A percentile compares a stretch with the other conserved stretches of the same genome.
These are phyloP conservation scores for Discostella stelligera DNA, from an alignment of 352 stramenopile species.

Conservation along the genomic window DNA sequence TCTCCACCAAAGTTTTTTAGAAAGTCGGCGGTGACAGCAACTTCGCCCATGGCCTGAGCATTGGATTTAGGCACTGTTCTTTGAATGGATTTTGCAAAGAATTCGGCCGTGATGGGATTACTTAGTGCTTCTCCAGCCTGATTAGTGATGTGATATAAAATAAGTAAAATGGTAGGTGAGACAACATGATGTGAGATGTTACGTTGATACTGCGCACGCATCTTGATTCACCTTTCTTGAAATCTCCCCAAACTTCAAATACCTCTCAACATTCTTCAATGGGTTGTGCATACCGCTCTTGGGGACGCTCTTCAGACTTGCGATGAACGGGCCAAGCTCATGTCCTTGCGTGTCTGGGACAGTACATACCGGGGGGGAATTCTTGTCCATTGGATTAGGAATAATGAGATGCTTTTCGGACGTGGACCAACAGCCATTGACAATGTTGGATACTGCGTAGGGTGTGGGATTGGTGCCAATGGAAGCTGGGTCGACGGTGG, in stretches of 20 bases:
- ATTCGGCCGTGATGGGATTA: slow-evolving; percentile 90
- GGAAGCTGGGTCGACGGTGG: slow-evolving; percentile 87
- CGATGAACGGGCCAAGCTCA: slow-evolving; percentile 90
- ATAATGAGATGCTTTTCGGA: slow-evolving; percentile 82
- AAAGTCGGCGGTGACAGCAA: slow-evolving; percentile 91
- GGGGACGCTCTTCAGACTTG: slow-evolving; percentile 88
- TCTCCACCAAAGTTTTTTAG: slow-evolving; percentile 97
- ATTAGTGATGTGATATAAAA: not conserved
- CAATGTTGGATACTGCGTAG: slow-evolving; percentile 89
- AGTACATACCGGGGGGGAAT: slow-evolving; percentile 90
- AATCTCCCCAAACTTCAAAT: slow-evolving; percentile 86
- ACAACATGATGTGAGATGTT: slow-evolving; percentile 1
- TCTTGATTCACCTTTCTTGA: slow-evolving; percentile 54
- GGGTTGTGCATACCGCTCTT: slow-evolving; percentile 99
- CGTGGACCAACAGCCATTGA: slow-evolving; percentile 88
- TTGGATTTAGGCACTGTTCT: slow-evolving; percentile 97
- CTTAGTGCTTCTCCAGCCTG: slow-evolving; percentile 69
- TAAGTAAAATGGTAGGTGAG: not conserved
- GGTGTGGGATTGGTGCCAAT: slow-evolving; percentile 83
- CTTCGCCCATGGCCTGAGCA: slow-evolving; percentile 85
- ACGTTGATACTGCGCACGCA: slow-evolving; percentile 60
- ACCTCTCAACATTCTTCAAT: slow-evolving; percentile 95
- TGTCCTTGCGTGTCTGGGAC: slow-evolving; percentile 89
- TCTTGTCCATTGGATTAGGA: slow-evolving; percentile 90
- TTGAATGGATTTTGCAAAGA: slow-evolving; percentile 94